Percentiles rank a stretch among this genome's conserved stretches.
Conservation (phyloP, 192 early-diverging fungal genomes). For the Backusella psychrophila region DNA sequence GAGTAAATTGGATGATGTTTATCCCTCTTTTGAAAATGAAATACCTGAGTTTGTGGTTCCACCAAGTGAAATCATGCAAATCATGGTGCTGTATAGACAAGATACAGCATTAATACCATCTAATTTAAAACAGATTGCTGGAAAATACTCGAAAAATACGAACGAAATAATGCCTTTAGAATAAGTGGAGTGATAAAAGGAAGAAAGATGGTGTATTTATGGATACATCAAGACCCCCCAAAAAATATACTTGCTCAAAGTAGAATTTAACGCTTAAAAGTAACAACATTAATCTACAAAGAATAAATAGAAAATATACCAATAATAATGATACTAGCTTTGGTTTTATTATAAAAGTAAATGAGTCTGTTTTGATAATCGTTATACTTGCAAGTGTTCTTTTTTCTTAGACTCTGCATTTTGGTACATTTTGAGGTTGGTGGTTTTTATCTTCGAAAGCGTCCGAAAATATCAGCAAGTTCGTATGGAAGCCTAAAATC, state of each 20-base stretch:
- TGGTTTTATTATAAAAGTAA: neutral
- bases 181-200: no score
- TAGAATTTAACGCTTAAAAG: no score
- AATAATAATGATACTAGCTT: neutral
- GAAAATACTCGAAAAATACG: neutral
- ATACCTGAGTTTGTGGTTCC: constrained; percentile 56
- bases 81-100: constrained; percentile 54
- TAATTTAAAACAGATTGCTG: constrained; percentile 24
- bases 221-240: no score
- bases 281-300: no score
- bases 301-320: no score
- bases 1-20: constrained; percentile 19
- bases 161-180: no score
- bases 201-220: no score
- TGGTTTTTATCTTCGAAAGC: constrained; percentile 46
- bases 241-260: no score
- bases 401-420: neutral
- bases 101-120: constrained; percentile 20
- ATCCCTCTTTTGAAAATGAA: constrained; percentile 24
- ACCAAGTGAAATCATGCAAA: constrained; percentile 62
- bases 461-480: constrained; percentile 76
- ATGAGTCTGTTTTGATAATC: neutral
- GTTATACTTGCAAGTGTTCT: neutral
- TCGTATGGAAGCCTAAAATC: constrained; percentile 88
- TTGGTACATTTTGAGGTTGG: neutral